Evolutionary conservation across 176 grass and related monocot species (phyloP).

Genomic region (Oryza meyeriana): DNA sequence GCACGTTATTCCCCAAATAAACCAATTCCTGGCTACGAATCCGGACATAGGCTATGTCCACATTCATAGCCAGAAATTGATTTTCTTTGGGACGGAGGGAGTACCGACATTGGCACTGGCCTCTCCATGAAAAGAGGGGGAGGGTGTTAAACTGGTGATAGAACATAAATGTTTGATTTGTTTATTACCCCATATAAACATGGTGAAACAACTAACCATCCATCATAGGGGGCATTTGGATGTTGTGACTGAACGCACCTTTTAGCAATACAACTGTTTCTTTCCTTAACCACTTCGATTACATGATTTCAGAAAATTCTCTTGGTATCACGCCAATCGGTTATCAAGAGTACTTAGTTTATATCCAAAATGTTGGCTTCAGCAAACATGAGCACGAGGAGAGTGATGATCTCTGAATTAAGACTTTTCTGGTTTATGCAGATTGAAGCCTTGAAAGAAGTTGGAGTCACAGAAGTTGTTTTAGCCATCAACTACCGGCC

Average conservation of each 20-base stretch:
- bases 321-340: neutral
- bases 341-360: neutral
- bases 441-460: conserved; percentile 88
- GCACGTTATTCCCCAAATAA: neutral
- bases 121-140: neutral
- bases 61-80: too few species aligned
- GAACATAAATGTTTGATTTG: neutral
- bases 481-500: conserved; percentile 91
- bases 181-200: neutral
- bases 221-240: neutral
- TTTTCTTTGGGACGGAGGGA: too few species aligned
- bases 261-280: neutral
- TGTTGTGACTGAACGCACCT: neutral
- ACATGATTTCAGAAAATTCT: neutral
- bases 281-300: neutral
- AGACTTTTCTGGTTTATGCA: conserved; percentile 23
- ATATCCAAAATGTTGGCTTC: neutral
- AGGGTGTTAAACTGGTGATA: neutral
- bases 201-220: neutral
- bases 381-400: neutral
- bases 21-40: too few species aligned
- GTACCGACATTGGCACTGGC: neutral
- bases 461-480: conserved; percentile 86
- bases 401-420: neutral
- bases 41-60: too few species aligned